These are phyloP conservation scores for Salix suchowensis DNA, from an alignment of 345 rosid species.

Conservation along the genomic window DNA sequence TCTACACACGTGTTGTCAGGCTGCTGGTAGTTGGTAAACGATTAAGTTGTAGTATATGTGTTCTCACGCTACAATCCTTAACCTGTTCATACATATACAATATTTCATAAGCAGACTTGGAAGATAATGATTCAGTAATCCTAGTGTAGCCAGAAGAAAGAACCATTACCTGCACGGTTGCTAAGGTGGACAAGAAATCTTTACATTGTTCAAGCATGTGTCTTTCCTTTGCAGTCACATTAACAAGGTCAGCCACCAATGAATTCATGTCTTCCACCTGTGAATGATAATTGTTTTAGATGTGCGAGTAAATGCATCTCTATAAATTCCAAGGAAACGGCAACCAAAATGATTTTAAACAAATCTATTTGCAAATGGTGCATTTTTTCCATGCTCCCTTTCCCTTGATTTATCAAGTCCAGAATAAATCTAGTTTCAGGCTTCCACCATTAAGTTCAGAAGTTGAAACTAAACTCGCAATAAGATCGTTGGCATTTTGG, in stretches of 20 bases:
- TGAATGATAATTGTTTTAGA: neutral
- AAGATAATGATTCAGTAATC: neutral
- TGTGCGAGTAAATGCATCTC: neutral
- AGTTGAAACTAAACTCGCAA: neutral
- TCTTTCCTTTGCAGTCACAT: constrained; percentile 60
- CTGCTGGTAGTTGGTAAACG: constrained; percentile 42
- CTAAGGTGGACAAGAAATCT: constrained; percentile 57
- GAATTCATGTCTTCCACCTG: constrained; percentile 77
- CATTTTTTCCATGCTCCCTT: neutral
- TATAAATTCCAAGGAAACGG: neutral
- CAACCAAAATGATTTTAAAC: neutral
- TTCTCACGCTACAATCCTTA: constrained; percentile 80
- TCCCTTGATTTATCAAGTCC: neutral
- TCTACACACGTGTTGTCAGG: constrained; percentile 68
- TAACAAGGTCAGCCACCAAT: constrained; percentile 57
- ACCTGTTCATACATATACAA: constrained; percentile 41
- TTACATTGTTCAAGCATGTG: constrained; percentile 62
- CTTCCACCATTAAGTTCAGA: neutral
- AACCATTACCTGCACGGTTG: constrained; percentile 68
- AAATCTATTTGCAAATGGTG: neutral
- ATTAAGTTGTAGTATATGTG: constrained; percentile 71
- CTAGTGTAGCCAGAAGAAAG: neutral
- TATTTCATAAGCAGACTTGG: constrained; percentile 4
- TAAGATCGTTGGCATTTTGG: neutral
- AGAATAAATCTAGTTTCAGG: neutral